Base-by-base conservation (phyloP, 2,329 filamentous ascomycete species). In the Oidium heveae region DNA sequence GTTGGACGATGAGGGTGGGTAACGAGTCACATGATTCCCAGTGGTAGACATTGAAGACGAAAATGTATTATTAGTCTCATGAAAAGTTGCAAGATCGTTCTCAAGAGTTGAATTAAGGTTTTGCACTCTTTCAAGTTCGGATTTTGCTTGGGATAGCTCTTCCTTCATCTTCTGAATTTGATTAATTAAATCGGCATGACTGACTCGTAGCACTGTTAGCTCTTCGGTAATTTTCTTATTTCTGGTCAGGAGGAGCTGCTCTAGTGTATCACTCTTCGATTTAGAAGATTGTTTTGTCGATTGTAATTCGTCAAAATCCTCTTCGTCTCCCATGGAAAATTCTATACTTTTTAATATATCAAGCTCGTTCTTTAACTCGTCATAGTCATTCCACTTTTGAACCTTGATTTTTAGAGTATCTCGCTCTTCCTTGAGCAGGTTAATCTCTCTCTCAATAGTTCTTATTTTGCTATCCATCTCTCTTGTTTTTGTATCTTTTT, bases 191-290 rank as follows among this genome's bases (percentile, higher is more conserved):
- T 96, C 89, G 63, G 94, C 86, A 65, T 96, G 88, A 0, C 91
- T 95, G 2, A 98, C 86, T 43, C 91, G 80, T 47, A 98, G 72
- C 41, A 96, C 78, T 1, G 91, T 95, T 58, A 96, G 75, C 66
- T 98, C 91, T 63, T 95, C 88, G 61, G 83, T 82, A 39, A 98
- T 73, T 69, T 96, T 98, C 71, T 96, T 98, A 72, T 98, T 98
- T 49, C 91, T 80, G 10, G 86, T 83, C 54, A 98, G 72, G 6
- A 98, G 73, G 32, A 98, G 77, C 68, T 94, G 88, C 67, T 98
- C 91, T 10, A 98, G 70, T 1, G 82, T 87, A 61, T 94, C 86
- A 46, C 83, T 79, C 60, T 83, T 84, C 52, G 70, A 69, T 64
- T 79, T 80, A 6, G 68, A 64, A 1, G 69, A 65, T 2, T 4